Percentiles rank a stretch among this genome's conserved stretches.
These are phyloP conservation scores for Lachnellula subtilissima DNA, from an alignment of 2,329 filamentous ascomycete genomes.

Conservation along the genomic window DNA sequence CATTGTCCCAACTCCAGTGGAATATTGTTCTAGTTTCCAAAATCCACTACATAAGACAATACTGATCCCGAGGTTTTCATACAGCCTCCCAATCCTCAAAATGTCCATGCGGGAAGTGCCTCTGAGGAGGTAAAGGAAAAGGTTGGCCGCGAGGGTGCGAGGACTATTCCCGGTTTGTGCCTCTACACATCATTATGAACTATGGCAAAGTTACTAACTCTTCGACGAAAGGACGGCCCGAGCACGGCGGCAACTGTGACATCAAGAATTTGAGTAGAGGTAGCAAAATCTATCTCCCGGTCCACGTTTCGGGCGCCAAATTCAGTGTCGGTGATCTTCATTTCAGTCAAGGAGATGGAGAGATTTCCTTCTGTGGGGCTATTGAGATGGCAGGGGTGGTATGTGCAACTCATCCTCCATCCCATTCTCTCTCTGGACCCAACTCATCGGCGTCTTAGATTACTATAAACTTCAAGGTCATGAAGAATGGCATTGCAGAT, in stretches of 20 bases:
- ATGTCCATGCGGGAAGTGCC: conserved; percentile 67
- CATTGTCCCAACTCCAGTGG: no score
- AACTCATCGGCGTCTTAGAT: conserved; percentile 40
- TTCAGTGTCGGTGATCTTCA: conserved; percentile 88
- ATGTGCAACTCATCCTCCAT: not conserved
- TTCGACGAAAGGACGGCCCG: conserved; percentile 20
- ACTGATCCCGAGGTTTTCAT: no score
- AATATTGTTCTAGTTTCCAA: no score
- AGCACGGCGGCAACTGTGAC: conserved; percentile 76
- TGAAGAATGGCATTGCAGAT: conserved; percentile 73
- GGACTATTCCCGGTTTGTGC: conserved; percentile 69
- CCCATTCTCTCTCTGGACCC: not conserved
- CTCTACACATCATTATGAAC: not conserved
- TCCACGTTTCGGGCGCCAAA: conserved; percentile 82
- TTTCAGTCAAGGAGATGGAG: conserved; percentile 83
- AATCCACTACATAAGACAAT: no score
- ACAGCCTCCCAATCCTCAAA: conserved; percentile 65
- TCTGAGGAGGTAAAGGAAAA: conserved; percentile 54
- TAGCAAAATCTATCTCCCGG: conserved; percentile 78
- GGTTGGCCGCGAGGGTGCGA: conserved; percentile 71
- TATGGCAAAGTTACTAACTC: not conserved
- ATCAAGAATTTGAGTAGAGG: conserved; percentile 82
- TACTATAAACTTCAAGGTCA: conserved; percentile 82
- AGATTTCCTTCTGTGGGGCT: conserved; percentile 83
- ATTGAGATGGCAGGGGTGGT: conserved; percentile 85